phyloP scores from a whole-genome alignment of 306 rosid genomes.

The Delonix regia region DNA sequence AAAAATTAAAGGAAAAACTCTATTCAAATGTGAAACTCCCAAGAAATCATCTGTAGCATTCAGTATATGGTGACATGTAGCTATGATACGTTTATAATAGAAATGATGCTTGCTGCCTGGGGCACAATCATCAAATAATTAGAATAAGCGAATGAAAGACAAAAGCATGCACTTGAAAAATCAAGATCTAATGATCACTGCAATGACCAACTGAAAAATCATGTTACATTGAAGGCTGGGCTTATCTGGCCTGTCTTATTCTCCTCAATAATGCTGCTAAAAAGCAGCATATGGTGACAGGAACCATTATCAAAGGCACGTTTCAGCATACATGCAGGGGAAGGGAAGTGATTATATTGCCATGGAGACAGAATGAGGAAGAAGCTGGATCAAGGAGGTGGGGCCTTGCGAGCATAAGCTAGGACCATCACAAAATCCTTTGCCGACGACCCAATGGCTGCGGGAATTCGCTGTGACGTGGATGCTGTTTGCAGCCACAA shows the following conservation, averaged over 20 bases:
- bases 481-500: conserved; percentile 77
- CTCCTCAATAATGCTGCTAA: conserved; percentile 18
- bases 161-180: conserved; percentile 23
- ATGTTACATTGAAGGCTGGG: conserved; percentile 30
- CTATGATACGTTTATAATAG: conserved; percentile 23
- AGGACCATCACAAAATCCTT: conserved; percentile 92
- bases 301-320: conserved; percentile 11
- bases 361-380: neutral
- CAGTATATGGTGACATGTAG: conserved; percentile 34
- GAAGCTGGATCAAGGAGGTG: conserved; percentile 46
- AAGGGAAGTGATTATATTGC: conserved; percentile 3
- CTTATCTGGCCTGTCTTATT: conserved; percentile 28
- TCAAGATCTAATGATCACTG: conserved; percentile 32
- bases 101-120: neutral
- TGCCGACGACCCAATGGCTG: conserved; percentile 81
- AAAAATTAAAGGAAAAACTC: neutral
- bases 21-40: conserved; percentile 28
- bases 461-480: conserved; percentile 59
- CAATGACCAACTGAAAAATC: conserved; percentile 29
- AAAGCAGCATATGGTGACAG: neutral
- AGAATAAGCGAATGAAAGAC: conserved; percentile 1
- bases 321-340: conserved; percentile 22
- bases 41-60: conserved; percentile 33
- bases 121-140: conserved; percentile 33
- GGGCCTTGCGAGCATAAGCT: conserved; percentile 68